Base-by-base conservation (phyloP, 108 stramenopile genomes). In the Aurantiochytrium sp. region DNA sequence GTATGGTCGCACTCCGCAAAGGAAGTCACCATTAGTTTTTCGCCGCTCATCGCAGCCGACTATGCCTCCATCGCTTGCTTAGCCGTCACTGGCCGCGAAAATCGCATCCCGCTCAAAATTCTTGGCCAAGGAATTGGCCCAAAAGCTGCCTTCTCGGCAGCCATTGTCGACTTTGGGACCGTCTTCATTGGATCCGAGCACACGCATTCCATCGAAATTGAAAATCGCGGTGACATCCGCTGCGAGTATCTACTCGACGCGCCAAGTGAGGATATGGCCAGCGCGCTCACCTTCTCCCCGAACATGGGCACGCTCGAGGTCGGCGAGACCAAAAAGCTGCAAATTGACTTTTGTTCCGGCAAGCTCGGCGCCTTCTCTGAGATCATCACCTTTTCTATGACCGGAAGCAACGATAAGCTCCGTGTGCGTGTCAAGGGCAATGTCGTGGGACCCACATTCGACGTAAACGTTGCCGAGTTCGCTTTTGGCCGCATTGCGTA, bases 211-310 rank as follows among this genome's bases (percentile, higher is more conserved):
- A 49, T 95, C 59, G 44, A 60, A 44, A 89, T 95, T 64, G 42
- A 72, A 10, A 95, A 95, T 88, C 90, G 89, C 45, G 95, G 95
- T n/a, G 95, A 95, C 58, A 95, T 95, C 42, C 87, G 93, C 25
- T 91, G 92, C 5, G 91, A 94, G 57, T 95, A 94, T 93, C 44
- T 89, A 19, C 92, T 93, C 59, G 91, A 91, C 23, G 59, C 88
- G 87, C 92, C 92, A 58, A 44, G 21, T 44, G 5, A 58, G 0
- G 35, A 47, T 28, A 4, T 90, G 5, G 59, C 21, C 14, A 18
- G 29, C 47, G 42, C 57, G 28, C 64, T 90, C 21, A 25, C 23
- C 44, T 90, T 90, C 51, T 10, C 43, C 3, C 88, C 69, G 25
- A 64, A 45, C 19, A 6, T 16, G 5, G 90, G 90, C 21, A 18